Evolutionary conservation across 495 filamentous ascomycete genomes (phyloP), one percentile per base, ranked within the genome.

Genomic region (Cercophora newfieldiana): DNA sequence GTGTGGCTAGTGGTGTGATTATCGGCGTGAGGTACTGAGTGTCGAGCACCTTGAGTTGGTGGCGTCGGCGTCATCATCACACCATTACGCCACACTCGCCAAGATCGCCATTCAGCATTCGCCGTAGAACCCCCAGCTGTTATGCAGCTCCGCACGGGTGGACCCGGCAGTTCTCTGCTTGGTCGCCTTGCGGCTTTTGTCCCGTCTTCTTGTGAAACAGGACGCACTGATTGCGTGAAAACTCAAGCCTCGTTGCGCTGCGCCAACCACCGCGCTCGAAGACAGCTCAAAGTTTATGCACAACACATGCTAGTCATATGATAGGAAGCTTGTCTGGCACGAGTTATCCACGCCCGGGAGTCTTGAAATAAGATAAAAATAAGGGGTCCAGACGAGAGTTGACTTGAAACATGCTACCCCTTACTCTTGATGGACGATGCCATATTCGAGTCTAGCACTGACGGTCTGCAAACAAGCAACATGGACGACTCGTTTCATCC

Each of bases 401-500:
- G 48, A n/a, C 48, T 6, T 6, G 48, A n/a, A n/a, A 51, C 48
- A 51, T 3, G 37, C 37, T 18, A 7, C 37, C 7, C 18, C 37
- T 18, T 47, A 47, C 37, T 7, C 18, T 47, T 47, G 8, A 47
- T 18, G 37, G 37, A 47, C 18, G 37, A 47, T 47, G 18, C 18
- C 8, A 47, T 18, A 47, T 47, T 47, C 37, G 8, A 47, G 37
- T 7, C 8, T 16, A 51, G 4, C 48, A 51, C 6, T 24, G 21
- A 7, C 18, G 6, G 48, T n/a, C 48, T 4, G 18, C 48, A 51
- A 51, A n/a, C 48, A 24, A 51, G 21, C 48, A 24, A 51, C 21
- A 51, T 51, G 48, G 48, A 51, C 6, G 48, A n/a, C 3, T 51
- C 48, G 48, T 51, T 51, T n/a, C 48, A 51, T n/a, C 48, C 48